Evolutionary conservation across 2,329 filamentous ascomycete genomes (phyloP), one percentile per base, ranked within the genome.

Genomic region (Xylaria sp.): DNA sequence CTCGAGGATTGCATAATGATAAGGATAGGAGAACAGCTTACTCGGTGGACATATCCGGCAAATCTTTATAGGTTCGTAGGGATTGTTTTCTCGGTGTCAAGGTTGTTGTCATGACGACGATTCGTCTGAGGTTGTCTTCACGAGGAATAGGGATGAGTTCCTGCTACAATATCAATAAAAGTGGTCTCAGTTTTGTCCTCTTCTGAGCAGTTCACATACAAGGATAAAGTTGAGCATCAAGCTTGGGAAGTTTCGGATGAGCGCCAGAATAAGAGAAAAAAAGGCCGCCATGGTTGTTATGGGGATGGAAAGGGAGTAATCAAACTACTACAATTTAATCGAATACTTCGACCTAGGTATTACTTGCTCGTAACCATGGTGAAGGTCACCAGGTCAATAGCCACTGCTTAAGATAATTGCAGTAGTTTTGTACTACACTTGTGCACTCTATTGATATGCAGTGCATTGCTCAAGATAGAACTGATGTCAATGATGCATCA

Each of bases 1-100:
- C 22, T 22, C 1, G 13, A 0, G 15, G 13, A 17, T 6, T 33
- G 3, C 2, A 3, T 22, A 31, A 7, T 53, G 11, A 51, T 17
- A 6, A n/a, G 6, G n/a, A 22, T 22, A n/a, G 25, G 11, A 15
- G 10, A 27, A 29, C 11, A 27, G 11, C 50, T 39, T 47, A 62
- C 60, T 22, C 20, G 5, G 39, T 55, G 15, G 60, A 62, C 60
- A 62, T 62, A 17, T 62, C 60, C 17, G 60, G 39, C 15, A 62
- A 22, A 42, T 62, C 60, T 31, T 56, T 47, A 20, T 49, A 55
- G 31, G 29, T 55, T 17, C 13, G 31, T 2, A 56, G 39, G 3
- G 29, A 15, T 15, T 20, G 60, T 11, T 20, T 55, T 47, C n/a
- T 55, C 5, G 29, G 17, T 4, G 17, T 47, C 5, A 31, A 22